Base-by-base conservation (phyloP, 2,329 filamentous ascomycete genomes). In the Aspergillus uvarum region DNA sequence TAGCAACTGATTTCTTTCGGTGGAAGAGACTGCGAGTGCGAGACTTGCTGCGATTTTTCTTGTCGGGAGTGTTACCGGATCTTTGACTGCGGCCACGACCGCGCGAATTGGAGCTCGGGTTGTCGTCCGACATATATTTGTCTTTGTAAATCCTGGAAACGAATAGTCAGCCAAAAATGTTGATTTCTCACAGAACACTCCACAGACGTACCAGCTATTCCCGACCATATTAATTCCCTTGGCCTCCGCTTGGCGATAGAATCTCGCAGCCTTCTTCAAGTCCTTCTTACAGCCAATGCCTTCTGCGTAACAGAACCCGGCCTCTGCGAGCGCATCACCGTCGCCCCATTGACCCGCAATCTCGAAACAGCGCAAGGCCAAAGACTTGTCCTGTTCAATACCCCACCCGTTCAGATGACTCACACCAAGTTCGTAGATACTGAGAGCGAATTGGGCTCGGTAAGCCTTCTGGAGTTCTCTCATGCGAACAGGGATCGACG, bases 321-420 rank as follows among this genome's bases (percentile, higher is more conserved):
- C 91, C 78, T 99, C 95, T 7, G 92, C 89, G 61, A 99, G 83
- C 22, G 95, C 95, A 78, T 99, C 95, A 5, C 90, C 88, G 77
- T 99, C 95, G 35, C 95, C 95, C 95, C 95, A 99, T 65, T 85
- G 89, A 55, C 91, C 94, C 47, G 95, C 95, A 68, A 98, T 96
- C 75, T 99, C 95, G 73, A 97, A 99, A 74, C 95, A 99, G 56
- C 92, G 85, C 69, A 99, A 77, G 0, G 92, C 95, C 60, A 98
- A 83, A 5, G 85, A 79, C 74, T 95, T 96, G 73, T 99, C 95
- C 76, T 96, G 92, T 67, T 94, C 87, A 44, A 96, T 96, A 16
- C 95, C 95, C 95, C 95, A 99, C 5, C 95, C 95, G 69, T 99
- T 97, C 87, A 97, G 92, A 73, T 98, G 94, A 72, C 92, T 96